Percentiles rank a stretch among this genome's conserved stretches.
Evolutionary conservation across 345 rosid species (phyloP).

Genomic region (Eucalyptus victrix): DNA sequence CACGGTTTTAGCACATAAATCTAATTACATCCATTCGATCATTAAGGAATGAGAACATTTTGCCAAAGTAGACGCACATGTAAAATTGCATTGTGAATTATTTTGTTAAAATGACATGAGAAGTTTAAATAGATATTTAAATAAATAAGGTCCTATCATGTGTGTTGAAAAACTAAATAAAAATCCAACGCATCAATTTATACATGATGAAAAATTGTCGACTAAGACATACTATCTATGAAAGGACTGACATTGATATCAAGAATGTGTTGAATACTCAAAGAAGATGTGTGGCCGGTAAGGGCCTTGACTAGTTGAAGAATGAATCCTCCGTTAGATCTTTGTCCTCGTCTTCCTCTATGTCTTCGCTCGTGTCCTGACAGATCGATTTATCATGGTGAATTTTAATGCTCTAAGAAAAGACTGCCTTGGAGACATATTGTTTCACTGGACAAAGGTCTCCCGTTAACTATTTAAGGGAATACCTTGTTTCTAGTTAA

Average conservation of each 20-base stretch:
- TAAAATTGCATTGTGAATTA: neutral
- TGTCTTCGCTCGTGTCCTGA: neutral
- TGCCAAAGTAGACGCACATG: neutral
- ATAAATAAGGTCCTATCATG: neutral
- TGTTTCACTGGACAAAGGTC: neutral
- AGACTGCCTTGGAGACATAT: neutral
- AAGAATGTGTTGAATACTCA: constrained; percentile 86
- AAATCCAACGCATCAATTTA: neutral
- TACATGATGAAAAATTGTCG: neutral
- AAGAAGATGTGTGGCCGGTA: constrained; percentile 32
- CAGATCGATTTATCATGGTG: neutral
- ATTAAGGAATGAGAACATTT: neutral
- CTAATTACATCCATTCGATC: too few species aligned
- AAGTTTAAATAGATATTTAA: too few species aligned
- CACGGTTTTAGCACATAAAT: neutral
- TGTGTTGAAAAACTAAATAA: neutral
- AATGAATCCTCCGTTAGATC: neutral
- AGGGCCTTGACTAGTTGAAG: constrained; percentile 1
- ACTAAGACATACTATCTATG: constrained; percentile 1
- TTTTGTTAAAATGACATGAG: neutral
- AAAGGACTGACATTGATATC: constrained; percentile 91
- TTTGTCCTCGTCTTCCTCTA: constrained; percentile 16
- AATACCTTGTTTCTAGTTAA: neutral
- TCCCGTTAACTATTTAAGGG: neutral
- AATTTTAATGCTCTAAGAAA: neutral